phyloP scores from a whole-genome alignment of 257 asterid species.

The Primulina eburnea region DNA sequence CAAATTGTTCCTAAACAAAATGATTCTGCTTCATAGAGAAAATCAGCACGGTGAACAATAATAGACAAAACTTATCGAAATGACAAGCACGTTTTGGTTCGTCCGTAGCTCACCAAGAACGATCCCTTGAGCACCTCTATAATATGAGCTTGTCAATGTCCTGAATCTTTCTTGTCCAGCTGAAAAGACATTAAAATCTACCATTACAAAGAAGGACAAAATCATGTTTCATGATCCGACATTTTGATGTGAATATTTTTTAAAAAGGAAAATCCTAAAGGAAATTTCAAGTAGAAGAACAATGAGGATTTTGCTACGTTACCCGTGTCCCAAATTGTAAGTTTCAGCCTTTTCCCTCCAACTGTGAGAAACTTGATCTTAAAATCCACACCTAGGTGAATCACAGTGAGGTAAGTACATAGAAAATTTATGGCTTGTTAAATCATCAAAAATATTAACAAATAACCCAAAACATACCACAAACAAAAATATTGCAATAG shows the following conservation, averaged over 20 bases:
- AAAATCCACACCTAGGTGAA: conserved; percentile 75
- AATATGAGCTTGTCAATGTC: conserved; percentile 58
- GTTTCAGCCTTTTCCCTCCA: conserved; percentile 80
- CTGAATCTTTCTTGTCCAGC: conserved; percentile 97
- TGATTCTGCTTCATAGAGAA: background rate
- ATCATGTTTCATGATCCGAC: conserved; percentile 6
- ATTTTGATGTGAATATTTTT: background rate
- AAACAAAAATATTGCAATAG: background rate
- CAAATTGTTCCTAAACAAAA: background rate
- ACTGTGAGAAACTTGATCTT: conserved; percentile 79
- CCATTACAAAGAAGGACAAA: background rate
- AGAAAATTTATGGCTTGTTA: background rate
- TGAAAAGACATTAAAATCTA: conserved; percentile 32
- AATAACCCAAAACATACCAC: conserved; percentile 3
- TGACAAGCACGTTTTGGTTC: conserved; percentile 14
- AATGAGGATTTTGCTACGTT: conserved; percentile 7
- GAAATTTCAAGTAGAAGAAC: background rate
- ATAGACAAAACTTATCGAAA: background rate
- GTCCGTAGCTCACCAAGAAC: conserved; percentile 61
- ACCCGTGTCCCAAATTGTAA: conserved; percentile 96
- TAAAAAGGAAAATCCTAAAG: background rate
- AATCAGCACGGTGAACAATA: conserved; percentile 1
- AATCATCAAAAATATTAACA: conserved; percentile 34
- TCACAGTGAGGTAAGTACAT: conserved; percentile 8
- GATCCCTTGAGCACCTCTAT: conserved; percentile 57